Conservation (phyloP, 179 eudicot species). For the Sideroxylon spinosum region DNA sequence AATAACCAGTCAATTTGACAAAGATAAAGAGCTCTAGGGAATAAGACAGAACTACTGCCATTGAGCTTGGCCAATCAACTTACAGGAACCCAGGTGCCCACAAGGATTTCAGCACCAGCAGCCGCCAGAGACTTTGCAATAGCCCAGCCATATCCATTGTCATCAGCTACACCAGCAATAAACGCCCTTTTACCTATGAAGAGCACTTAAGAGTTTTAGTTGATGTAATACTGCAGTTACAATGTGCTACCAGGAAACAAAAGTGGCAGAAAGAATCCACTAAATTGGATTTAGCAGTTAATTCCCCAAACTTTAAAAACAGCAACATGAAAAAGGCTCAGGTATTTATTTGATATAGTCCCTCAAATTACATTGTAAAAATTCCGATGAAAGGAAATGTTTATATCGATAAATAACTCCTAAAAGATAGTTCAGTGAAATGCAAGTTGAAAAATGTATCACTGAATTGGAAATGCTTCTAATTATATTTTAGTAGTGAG, state of each 20-base stretch:
- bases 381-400: background rate
- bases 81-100: conserved; percentile 99
- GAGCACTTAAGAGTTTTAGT: conserved; percentile 14
- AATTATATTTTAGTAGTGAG: background rate
- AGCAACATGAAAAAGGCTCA: background rate
- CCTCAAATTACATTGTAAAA: background rate
- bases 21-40: background rate
- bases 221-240: background rate
- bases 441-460: background rate
- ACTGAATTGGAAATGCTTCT: background rate
- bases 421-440: conserved; percentile 3
- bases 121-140: conserved; percentile 95
- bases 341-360: background rate
- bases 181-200: conserved; percentile 87
- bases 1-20: background rate
- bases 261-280: background rate
- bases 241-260: background rate
- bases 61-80: conserved; percentile 23
- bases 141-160: conserved; percentile 99
- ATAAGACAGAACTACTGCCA: conserved; percentile 1
- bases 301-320: background rate
- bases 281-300: background rate
- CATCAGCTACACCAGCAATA: conserved; percentile 94
- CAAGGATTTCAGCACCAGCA: conserved; percentile 98
- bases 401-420: background rate